A percentile compares a stretch with the other conserved stretches of the same genome.
Conservation (phyloP, 345 rosid species). For the Hibiscus tridactylites region DNA sequence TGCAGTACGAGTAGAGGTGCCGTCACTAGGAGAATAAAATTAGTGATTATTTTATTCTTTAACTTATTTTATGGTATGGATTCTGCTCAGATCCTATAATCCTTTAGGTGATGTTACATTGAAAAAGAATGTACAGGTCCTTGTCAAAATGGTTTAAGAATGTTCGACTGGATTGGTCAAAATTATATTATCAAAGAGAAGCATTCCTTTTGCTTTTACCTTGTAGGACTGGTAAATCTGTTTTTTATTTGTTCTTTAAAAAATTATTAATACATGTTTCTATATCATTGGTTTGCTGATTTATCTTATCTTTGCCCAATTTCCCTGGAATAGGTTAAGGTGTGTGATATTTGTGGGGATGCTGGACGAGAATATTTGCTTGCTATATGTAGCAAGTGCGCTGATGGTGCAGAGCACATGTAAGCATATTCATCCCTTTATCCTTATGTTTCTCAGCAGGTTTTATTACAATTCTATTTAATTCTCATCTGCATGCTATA, state of each 20-base stretch:
- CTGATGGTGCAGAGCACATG: conserved; percentile 99
- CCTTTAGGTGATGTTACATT: background rate
- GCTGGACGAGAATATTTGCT: conserved; percentile 97
- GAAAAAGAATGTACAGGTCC: background rate
- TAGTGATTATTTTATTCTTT: background rate
- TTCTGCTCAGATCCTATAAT: background rate
- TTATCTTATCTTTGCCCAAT: conserved; percentile 6
- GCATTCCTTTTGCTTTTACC: background rate
- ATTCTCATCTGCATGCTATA: background rate
- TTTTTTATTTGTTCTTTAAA: background rate
- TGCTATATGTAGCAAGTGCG: conserved; percentile 82
- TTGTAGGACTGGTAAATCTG: background rate
- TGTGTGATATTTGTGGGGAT: conserved; percentile 98
- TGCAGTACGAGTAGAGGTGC: background rate
- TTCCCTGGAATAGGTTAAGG: conserved; percentile 73
- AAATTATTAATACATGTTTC: background rate
- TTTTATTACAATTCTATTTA: conserved; percentile 1
- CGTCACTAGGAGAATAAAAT: background rate
- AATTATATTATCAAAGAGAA: background rate
- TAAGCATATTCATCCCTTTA: conserved; percentile 34
- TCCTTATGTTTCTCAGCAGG: background rate
- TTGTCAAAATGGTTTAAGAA: background rate
- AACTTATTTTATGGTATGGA: background rate
- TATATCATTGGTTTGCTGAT: background rate
- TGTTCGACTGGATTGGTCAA: background rate